These are phyloP conservation scores for Penicillium sp. DNA, from an alignment of 2,329 filamentous ascomycete species.

Conservation along the genomic window DNA sequence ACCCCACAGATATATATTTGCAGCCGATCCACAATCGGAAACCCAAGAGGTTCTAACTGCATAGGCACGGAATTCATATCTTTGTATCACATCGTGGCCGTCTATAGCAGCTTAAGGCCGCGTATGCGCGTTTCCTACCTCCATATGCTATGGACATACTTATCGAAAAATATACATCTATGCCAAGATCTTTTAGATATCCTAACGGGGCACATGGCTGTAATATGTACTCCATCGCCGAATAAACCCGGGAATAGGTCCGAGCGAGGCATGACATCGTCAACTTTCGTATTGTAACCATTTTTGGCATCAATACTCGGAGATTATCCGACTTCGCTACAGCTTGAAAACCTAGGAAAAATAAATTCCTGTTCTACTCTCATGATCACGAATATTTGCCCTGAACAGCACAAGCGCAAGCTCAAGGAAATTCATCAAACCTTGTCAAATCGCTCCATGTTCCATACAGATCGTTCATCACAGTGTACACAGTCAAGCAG, in stretches of 20 bases:
- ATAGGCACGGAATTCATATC: background rate
- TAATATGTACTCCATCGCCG: background rate
- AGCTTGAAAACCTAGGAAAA: background rate
- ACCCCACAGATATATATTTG: background rate
- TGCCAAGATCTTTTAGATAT: too few species aligned
- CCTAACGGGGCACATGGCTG: background rate
- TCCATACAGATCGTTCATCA: background rate
- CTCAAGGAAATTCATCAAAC: too few species aligned
- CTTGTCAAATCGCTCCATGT: background rate
- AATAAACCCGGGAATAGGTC: background rate
- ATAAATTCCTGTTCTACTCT: background rate
- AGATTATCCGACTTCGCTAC: background rate
- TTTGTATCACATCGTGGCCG: background rate
- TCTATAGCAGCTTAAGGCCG: background rate
- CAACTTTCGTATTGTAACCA: background rate
- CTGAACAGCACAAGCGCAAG: background rate
- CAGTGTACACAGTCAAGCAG: background rate
- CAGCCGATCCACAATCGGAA: background rate
- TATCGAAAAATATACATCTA: background rate
- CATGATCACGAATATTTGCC: background rate
- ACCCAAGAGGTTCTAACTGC: too few species aligned
- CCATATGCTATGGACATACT: too few species aligned
- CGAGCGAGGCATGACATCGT: background rate
- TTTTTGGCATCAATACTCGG: background rate
- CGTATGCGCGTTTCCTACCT: background rate